Conservation (phyloP, 148 eudicot species). For the Rhododendron ovatum region DNA sequence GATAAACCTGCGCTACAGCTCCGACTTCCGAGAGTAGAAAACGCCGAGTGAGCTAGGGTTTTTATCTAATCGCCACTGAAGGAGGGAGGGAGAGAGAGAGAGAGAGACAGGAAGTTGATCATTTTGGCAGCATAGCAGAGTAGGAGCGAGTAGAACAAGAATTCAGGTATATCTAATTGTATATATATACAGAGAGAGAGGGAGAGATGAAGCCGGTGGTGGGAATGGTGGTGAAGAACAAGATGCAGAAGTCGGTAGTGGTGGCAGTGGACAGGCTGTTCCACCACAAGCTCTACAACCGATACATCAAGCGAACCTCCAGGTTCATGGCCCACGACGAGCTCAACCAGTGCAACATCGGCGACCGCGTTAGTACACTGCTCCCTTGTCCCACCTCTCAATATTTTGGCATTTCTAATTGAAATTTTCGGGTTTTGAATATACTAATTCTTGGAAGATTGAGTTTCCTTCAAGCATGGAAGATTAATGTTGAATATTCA, state of each 20-base stretch:
- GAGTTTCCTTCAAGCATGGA: neutral
- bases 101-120: neutral
- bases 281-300: conserved; percentile 21
- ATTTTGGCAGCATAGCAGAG: no score
- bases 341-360: conserved; percentile 21
- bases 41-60: neutral
- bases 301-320: conserved; percentile 23
- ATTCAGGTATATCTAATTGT: neutral
- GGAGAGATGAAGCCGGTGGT: conserved; percentile 20
- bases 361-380: conserved; percentile 11
- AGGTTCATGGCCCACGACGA: conserved; percentile 28
- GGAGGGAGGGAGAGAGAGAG: neutral
- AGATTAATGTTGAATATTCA: neutral
- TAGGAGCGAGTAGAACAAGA: no score
- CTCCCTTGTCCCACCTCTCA: neutral
- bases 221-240: conserved; percentile 24
- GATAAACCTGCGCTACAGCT: neutral
- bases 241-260: conserved; percentile 27
- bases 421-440: neutral
- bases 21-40: no score
- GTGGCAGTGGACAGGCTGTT: conserved; percentile 26
- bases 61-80: neutral
- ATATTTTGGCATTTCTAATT: no score
- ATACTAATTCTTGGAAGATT: neutral
- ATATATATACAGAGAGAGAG: neutral